phyloP scores from a whole-genome alignment of 176 grass and related monocot genomes.

The Alopecurus myosuroides region DNA sequence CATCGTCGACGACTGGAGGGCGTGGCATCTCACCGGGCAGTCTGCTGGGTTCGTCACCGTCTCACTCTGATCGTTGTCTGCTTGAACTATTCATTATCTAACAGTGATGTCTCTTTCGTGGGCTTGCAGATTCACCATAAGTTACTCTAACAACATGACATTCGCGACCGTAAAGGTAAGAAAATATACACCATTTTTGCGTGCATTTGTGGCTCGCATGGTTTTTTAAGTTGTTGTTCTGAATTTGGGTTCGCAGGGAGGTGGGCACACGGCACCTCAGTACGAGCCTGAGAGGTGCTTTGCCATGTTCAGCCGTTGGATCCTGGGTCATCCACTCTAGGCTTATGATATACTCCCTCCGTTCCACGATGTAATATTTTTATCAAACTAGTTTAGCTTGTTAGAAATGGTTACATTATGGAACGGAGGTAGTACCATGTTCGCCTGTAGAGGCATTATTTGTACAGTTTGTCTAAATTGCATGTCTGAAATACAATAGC shows the following conservation, averaged over 20 bases:
- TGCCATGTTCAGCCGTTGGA: constrained; percentile 36
- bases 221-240: background rate
- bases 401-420: too few species aligned
- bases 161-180: constrained; percentile 35
- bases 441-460: too few species aligned
- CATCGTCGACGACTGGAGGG: constrained; percentile 37
- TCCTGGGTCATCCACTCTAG: constrained; percentile 9
- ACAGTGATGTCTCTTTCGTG: background rate
- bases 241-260: constrained; percentile 5
- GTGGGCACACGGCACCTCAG: constrained; percentile 19
- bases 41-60: constrained; percentile 20
- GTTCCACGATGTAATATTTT: too few species aligned
- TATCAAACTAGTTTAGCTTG: too few species aligned
- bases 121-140: constrained; percentile 29
- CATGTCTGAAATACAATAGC: too few species aligned
- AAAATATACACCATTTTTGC: background rate
- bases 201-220: background rate
- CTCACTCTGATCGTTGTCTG: too few species aligned
- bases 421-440: too few species aligned
- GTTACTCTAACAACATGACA: constrained; percentile 47
- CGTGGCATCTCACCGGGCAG: constrained; percentile 48
- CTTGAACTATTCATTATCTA: background rate
- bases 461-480: too few species aligned
- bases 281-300: constrained; percentile 33
- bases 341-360: too few species aligned